Conservation (phyloP, 495 filamentous ascomycete species). For the Xylaria castorea region DNA sequence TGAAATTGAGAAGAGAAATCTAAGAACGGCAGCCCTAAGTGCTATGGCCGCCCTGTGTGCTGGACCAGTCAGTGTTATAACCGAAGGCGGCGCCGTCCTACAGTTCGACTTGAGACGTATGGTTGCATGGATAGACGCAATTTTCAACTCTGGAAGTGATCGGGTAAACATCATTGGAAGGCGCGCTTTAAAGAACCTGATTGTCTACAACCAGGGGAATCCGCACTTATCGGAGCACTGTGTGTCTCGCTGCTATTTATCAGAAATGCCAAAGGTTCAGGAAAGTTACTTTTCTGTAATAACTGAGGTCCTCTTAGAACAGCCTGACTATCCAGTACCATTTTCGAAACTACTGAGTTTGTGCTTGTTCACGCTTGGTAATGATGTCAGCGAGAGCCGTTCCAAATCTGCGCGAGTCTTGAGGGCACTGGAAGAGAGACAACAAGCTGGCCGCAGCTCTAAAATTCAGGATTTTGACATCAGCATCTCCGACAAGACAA, state of each 20-base stretch:
- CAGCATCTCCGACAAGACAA: conserved; percentile 97
- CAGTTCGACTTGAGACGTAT: conserved; percentile 92
- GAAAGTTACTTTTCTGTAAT: conserved; percentile 97
- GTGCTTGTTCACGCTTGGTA: conserved; percentile 88
- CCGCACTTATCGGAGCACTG: conserved; percentile 84
- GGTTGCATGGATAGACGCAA: conserved; percentile 92
- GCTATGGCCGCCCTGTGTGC: conserved; percentile 95
- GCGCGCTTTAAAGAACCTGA: conserved; percentile 86
- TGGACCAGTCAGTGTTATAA: conserved; percentile 86
- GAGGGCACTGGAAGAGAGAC: conserved; percentile 80
- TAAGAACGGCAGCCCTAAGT: conserved; percentile 87
- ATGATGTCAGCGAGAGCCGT: conserved; percentile 83
- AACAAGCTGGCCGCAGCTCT: conserved; percentile 72
- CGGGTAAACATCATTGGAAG: conserved; percentile 91
- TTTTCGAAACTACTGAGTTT: conserved; percentile 92
- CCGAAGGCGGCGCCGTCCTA: conserved; percentile 79
- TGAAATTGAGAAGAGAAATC: conserved; percentile 94
- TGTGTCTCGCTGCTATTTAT: conserved; percentile 84
- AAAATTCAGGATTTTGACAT: conserved; percentile 97
- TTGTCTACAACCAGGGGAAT: conserved; percentile 86
- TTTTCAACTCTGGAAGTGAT: conserved; percentile 88
- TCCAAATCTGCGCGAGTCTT: conserved; percentile 88
- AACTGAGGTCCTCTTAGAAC: conserved; percentile 80
- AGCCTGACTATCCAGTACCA: conserved; percentile 76
- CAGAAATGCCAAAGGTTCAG: conserved; percentile 77